Base-by-base conservation (phyloP, 306 rosid species). In the Gleditsia sinensis region DNA sequence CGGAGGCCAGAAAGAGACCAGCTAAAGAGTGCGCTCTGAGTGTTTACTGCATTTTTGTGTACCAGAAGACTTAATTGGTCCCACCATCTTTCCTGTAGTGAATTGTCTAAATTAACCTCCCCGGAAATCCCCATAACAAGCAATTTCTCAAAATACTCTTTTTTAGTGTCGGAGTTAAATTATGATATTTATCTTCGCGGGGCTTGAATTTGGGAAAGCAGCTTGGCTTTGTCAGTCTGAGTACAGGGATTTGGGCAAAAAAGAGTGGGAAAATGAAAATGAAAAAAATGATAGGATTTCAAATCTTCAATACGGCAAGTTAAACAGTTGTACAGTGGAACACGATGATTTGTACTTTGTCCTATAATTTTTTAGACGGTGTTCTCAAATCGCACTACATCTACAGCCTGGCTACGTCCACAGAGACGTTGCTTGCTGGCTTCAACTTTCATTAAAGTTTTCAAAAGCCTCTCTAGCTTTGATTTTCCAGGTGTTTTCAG, bases 61-160 rank as follows among this genome's bases (percentile, higher is more conserved):
- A 7, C 39, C 19, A 65, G 56, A 62, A 23, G 53, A 9, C 37
- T 5, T n/a, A n/a, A n/a, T 67, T 53, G 28, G 66, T 24, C 55
- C 62, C 43, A 59, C 43, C 5, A 49, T 13, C 49, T 48, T 67
- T 27, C 33, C 2, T 19, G 2, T 2, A 2, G 1, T 0, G 80
- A 74, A 77, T 39, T 85, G 71, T 69, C 85, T 7, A 43, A 65
- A 75, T 45, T 83, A 66, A 32, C 85, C 86, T 45, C 53, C 25
- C 2, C n/a, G n/a, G n/a, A n/a, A n/a, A n/a, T n/a, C n/a, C n/a
- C n/a, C n/a, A n/a, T n/a, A n/a, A n/a, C n/a, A n/a, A n/a, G n/a
- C n/a, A n/a, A n/a, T n/a, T n/a, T n/a, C n/a, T n/a, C n/a, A n/a
- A n/a, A n/a, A n/a, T n/a, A n/a, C n/a, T n/a, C n/a, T n/a, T n/a